Base-by-base conservation (phyloP, 2,329 filamentous ascomycete species). In the Kalmusia sp. region DNA sequence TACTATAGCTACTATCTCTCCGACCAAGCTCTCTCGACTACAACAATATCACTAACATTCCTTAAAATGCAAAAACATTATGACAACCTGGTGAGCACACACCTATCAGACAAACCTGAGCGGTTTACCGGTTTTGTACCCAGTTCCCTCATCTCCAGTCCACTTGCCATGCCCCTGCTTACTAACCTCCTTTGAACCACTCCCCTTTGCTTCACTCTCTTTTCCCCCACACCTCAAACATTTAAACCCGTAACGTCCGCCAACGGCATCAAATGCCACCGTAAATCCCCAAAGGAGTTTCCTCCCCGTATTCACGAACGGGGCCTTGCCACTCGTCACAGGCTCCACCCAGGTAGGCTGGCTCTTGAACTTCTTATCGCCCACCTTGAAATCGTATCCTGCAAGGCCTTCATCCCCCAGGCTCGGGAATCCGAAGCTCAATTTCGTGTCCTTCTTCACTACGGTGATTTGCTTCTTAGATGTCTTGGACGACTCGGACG, bases 201-300 rank as follows among this genome's bases (percentile, higher is more conserved):
- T n/a, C n/a, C n/a, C n/a, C n/a, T n/a, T n/a, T n/a, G n/a, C n/a
- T n/a, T n/a, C 14, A 14, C 31, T 22, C 19, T 38, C 19, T 22
- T 12, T 14, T n/a, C 24, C 27, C 12, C 75, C 21, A 76, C 53
- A 55, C 19, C 34, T 41, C 21, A 34, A 24, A 34, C 49, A 56
- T 27, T 52, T 57, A n/a, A 59, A 50, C 12, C 57, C 57, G 37
- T 51, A 59, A 14, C 45, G 28, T 2, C 57, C 57, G 1, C 34
- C 44, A 14, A 43, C 19, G 1, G 57, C 57, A 51, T 60, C 54
- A 38, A 53, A 60, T 6, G 47, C 34, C 2, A 60, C 48, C 17
- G 14, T 34, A 41, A 55, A 60, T 11, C 49, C 46, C 35, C 30
- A 48, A 12, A 60, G 28, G 15, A 60, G 47, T 14, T 49, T 53